phyloP scores from a whole-genome alignment of 192 early-diverging fungal genomes.

The Mortierella hygrophila region DNA sequence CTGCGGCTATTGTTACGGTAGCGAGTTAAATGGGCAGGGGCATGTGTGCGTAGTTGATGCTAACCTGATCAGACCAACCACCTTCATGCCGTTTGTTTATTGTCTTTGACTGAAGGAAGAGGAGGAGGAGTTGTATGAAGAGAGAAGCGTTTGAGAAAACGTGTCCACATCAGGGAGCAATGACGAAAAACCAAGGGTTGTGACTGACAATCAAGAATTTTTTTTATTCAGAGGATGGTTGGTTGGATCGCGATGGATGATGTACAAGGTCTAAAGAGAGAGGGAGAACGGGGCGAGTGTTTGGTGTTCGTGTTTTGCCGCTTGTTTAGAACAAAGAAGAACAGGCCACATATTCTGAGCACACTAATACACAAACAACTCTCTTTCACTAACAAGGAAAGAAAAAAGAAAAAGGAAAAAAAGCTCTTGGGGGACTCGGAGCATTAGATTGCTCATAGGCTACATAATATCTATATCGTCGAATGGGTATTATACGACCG shows the following conservation, averaged over 20 bases:
- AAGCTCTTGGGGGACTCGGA: background rate
- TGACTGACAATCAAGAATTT: background rate
- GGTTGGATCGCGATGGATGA: background rate
- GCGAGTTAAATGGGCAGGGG: too few species aligned
- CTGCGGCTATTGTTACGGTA: too few species aligned
- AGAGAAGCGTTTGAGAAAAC: background rate
- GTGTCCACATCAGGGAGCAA: background rate
- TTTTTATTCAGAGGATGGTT: background rate
- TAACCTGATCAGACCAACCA: conserved; percentile 49
- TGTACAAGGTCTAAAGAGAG: background rate
- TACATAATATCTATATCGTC: background rate
- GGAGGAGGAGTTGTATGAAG: background rate
- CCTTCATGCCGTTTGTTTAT: conserved; percentile 24
- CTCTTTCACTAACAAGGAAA: background rate
- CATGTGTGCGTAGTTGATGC: too few species aligned
- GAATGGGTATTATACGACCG: background rate
- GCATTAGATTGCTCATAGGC: background rate
- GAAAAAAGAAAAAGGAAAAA: background rate
- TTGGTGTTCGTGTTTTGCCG: background rate
- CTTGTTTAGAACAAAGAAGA: too few species aligned
- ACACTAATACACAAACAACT: background rate
- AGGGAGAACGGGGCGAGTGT: background rate
- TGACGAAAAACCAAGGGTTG: background rate
- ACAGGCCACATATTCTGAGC: too few species aligned
- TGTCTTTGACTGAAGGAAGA: background rate